These are phyloP conservation scores for Fusarium subglutinans DNA, from an alignment of 2,329 filamentous ascomycete species.

Conservation along the genomic window DNA sequence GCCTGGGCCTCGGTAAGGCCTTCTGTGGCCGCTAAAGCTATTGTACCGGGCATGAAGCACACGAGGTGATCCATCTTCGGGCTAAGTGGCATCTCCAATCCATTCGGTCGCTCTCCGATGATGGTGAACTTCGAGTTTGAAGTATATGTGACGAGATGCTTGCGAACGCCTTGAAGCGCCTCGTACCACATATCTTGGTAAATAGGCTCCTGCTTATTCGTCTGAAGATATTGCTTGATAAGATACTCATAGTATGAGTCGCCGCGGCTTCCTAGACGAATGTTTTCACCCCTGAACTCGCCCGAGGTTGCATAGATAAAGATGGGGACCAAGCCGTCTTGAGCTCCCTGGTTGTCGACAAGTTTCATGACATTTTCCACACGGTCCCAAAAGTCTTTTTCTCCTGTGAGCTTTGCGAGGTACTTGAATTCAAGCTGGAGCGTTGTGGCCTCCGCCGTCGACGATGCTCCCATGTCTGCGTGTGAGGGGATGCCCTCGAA, in stretches of 20 bases:
- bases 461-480: slow-evolving; percentile 85
- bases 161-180: slow-evolving; percentile 83
- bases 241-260: slow-evolving; percentile 99
- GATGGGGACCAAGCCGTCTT: slow-evolving; percentile 90
- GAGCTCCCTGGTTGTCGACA: slow-evolving; percentile 80
- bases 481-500: slow-evolving; percentile 82
- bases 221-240: slow-evolving; percentile 98
- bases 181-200: slow-evolving; percentile 96
- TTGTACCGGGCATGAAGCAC: slow-evolving; percentile 97
- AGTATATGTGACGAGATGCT: slow-evolving; percentile 91
- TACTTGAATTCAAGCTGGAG: slow-evolving; percentile 98
- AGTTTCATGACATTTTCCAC: slow-evolving; percentile 92
- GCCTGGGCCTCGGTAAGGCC: slow-evolving; percentile 81
- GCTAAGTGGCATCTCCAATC: slow-evolving; percentile 71
- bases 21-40: slow-evolving; percentile 86
- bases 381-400: slow-evolving; percentile 90
- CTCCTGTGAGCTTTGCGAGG: slow-evolving; percentile 91
- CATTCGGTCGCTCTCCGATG: slow-evolving; percentile 83
- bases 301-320: slow-evolving; percentile 85
- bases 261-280: slow-evolving; percentile 90
- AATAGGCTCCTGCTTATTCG: slow-evolving; percentile 82
- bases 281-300: slow-evolving; percentile 82
- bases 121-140: slow-evolving; percentile 84
- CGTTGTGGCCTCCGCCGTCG: slow-evolving; percentile 91
- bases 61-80: slow-evolving; percentile 99